These are phyloP conservation scores for Peronospora destructor DNA, from an alignment of 352 stramenopile genomes.

Conservation along the genomic window DNA sequence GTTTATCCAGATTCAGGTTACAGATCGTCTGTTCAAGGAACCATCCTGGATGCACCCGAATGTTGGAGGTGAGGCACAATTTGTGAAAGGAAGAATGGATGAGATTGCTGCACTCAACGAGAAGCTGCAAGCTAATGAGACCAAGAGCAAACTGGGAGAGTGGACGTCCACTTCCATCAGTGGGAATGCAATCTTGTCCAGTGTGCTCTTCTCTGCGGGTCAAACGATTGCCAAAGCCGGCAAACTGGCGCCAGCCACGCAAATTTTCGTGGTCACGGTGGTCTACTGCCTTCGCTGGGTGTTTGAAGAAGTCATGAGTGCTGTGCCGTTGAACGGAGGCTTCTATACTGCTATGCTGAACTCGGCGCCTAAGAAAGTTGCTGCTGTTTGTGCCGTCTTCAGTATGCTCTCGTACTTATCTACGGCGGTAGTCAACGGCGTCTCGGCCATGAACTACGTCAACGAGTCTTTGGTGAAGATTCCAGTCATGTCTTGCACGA, in stretches of 20 bases:
- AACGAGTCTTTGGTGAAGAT: conserved; percentile 45
- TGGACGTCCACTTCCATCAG: conserved; percentile 84
- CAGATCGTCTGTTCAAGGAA: conserved; percentile 51
- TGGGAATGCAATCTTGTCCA: conserved; percentile 88
- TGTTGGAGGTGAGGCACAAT: conserved; percentile 45
- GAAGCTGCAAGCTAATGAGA: conserved; percentile 19
- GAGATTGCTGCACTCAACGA: conserved; percentile 31
- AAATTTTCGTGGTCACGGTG: conserved; percentile 54
- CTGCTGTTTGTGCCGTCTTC: conserved; percentile 56
- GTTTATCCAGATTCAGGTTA: conserved; percentile 59
- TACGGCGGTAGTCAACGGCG: conserved; percentile 44
- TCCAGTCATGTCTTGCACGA: conserved; percentile 33
- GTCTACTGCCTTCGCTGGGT: conserved; percentile 59
- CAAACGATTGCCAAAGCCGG: conserved; percentile 42
- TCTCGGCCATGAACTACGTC: conserved; percentile 79
- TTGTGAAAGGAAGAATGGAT: conserved; percentile 25
- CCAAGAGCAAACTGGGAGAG: conserved; percentile 47
- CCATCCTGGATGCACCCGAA: conserved; percentile 65
- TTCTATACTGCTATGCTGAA: conserved; percentile 90
- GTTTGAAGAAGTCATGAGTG: conserved; percentile 86
- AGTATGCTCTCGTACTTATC: conserved; percentile 88
- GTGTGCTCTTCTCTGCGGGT: conserved; percentile 63
- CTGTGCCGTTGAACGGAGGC: conserved; percentile 86
- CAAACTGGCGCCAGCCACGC: conserved; percentile 72
- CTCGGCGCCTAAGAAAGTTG: conserved; percentile 83